Conservation (phyloP, 2,329 filamentous ascomycete genomes). For the Cladophialophora exuberans region DNA sequence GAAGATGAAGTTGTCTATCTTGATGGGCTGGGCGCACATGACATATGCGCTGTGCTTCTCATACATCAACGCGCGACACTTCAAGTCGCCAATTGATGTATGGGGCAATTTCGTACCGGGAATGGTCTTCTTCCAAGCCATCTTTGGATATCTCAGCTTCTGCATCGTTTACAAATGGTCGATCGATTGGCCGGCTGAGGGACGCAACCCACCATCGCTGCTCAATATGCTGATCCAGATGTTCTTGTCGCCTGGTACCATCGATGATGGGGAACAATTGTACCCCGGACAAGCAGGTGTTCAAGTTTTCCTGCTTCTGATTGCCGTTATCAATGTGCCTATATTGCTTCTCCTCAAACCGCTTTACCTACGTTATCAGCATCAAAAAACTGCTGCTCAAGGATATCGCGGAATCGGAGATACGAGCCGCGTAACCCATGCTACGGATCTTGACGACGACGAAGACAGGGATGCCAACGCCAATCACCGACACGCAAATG, state of each 20-base stretch:
- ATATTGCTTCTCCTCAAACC: constrained; percentile 93
- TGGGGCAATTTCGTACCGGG: constrained; percentile 97
- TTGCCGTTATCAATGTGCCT: constrained; percentile 86
- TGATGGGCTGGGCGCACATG: constrained; percentile 91
- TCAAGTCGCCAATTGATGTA: constrained; percentile 92
- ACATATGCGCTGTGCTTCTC: constrained; percentile 95
- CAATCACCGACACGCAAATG: constrained; percentile 51
- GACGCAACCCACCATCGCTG: constrained; percentile 75
- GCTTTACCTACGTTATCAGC: constrained; percentile 89
- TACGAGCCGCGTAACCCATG: constrained; percentile 76
- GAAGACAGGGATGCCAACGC: constrained; percentile 45
- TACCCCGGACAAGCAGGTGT: constrained; percentile 77
- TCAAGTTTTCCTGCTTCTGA: constrained; percentile 75
- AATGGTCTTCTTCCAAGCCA: constrained; percentile 99
- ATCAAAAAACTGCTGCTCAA: constrained; percentile 82
- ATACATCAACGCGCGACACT: constrained; percentile 90
- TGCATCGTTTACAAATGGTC: constrained; percentile 98
- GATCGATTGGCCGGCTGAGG: constrained; percentile 76
- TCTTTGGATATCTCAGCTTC: constrained; percentile 94
- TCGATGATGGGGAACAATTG: constrained; percentile 68
- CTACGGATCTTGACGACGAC: constrained; percentile 86
- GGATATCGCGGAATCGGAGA: constrained; percentile 95
- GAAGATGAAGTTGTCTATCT: constrained; percentile 99
- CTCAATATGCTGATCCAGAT: constrained; percentile 99
- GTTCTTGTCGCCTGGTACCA: constrained; percentile 84